Evolutionary conservation across 257 asterid genomes (phyloP), one percentile per base, ranked within the genome.

Genomic region (Plectranthus barbatus): DNA sequence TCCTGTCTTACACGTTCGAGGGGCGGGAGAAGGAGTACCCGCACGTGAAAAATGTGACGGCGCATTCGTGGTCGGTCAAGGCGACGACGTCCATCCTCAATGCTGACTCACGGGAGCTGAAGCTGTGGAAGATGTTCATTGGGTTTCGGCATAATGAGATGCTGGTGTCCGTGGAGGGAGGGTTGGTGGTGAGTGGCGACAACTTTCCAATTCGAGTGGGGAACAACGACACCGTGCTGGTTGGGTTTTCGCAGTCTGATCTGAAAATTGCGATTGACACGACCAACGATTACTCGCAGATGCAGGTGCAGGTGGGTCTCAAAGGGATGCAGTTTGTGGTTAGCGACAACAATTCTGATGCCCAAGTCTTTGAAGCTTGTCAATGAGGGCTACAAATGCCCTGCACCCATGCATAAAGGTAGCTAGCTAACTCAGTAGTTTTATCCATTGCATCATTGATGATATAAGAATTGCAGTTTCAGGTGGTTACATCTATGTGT

Each of bases 241-340:
- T 85, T 0, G 99, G 99, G 5, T 82, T 71, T 40, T 97, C 97
- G 1, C 76, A 72, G 75, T 10, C 89, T 0, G 99, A 92, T 72
- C 67, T 92, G 98, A 79, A 85, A 49, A 93, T 97, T 0, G 97
- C 99, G 7, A 90, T 93, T 10, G 99, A 93, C 1, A 93, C 99
- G 0, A 97, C 99, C 0, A 83, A 80, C 0, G 97, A 93, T 66
- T 68, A 44, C 6, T 37, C 76, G 20, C 94, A 87, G 81, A 85
- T 87, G 87, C 83, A 77, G 66, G 90, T 56, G 1, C 72, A 80
- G 75, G 60, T 89, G 7, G 72, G 64, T 9, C 56, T 93, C 1
- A 87, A 75, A 67, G 99, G 99, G 6, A 87, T 96, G 2, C 76
- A 64, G 50, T 93, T 90, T 23, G 99, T 97, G 23, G 72, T 85